These are phyloP conservation scores for Globisporangium canariense DNA, from an alignment of 352 stramenopile species.

Conservation along the genomic window DNA sequence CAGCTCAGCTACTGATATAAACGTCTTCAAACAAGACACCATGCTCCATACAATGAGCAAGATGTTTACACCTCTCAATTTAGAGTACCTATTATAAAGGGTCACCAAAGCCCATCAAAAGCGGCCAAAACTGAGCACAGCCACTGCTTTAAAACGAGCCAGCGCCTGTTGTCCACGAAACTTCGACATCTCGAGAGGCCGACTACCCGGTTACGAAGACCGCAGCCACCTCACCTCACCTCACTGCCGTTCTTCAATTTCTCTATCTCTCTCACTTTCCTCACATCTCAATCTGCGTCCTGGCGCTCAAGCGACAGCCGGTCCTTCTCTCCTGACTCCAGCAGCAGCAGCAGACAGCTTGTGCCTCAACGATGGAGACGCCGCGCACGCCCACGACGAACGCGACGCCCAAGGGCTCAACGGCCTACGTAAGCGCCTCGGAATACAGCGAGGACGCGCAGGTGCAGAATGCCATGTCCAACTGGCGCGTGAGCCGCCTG, in stretches of 20 bases:
- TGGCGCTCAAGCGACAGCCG: neutral
- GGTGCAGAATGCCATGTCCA: slow-evolving; percentile 29
- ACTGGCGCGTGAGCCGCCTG: slow-evolving; percentile 21
- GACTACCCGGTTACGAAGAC: too few relatives aligned
- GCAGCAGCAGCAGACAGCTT: neutral
- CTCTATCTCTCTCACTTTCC: neutral
- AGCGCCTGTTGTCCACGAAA: neutral
- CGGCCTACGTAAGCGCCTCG: neutral
- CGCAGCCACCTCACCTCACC: too few relatives aligned
- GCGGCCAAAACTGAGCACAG: neutral
- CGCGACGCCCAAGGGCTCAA: neutral
- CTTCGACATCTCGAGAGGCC: neutral
- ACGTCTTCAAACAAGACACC: too few relatives aligned
- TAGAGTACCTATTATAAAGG: neutral
- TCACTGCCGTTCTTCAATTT: neutral
- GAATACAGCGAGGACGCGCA: slow-evolving; percentile 1
- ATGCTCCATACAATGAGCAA: neutral
- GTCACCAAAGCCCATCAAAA: too few relatives aligned
- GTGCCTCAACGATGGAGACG: neutral
- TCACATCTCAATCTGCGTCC: slow-evolving; percentile 2
- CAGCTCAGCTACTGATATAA: too few relatives aligned
- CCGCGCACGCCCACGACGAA: neutral
- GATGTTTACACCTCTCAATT: neutral
- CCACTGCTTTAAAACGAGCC: neutral
- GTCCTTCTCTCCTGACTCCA: neutral